Percentiles rank a stretch among this genome's conserved stretches.
Evolutionary conservation across 2,329 filamentous ascomycete genomes (phyloP).

Genomic region (Pestalotiopsis sp.): DNA sequence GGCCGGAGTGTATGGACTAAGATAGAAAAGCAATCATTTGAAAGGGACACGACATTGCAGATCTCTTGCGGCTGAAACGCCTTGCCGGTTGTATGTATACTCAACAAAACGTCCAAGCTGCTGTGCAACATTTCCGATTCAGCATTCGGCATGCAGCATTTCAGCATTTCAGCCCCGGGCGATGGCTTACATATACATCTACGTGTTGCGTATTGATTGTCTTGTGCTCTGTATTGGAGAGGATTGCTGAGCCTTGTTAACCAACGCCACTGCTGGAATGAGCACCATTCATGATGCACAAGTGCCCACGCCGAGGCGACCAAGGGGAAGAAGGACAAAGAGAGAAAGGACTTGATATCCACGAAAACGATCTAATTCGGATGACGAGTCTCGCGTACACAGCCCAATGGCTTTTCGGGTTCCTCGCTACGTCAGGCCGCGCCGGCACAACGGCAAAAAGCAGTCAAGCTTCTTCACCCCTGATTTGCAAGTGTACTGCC

Average conservation of each 20-base stretch:
- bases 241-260: background rate
- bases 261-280: background rate
- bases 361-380: background rate
- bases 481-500: slow-evolving; percentile 7
- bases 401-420: background rate
- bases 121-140: background rate
- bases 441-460: slow-evolving; percentile 1
- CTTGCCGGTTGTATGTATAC: background rate
- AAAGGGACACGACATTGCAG: background rate
- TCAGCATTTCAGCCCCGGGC: background rate
- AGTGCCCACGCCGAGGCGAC: background rate
- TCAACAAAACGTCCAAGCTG: background rate
- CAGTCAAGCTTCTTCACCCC: background rate
- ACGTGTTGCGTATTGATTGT: background rate
- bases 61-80: background rate
- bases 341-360: background rate
- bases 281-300: background rate
- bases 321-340: background rate
- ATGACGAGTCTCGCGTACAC: background rate
- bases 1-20: background rate
- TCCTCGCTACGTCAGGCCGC: background rate
- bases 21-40: background rate
- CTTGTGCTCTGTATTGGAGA: background rate
- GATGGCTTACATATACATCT: background rate
- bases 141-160: background rate